phyloP scores from a whole-genome alignment of 352 stramenopile genomes.

The Globisporangium echinulatum region DNA sequence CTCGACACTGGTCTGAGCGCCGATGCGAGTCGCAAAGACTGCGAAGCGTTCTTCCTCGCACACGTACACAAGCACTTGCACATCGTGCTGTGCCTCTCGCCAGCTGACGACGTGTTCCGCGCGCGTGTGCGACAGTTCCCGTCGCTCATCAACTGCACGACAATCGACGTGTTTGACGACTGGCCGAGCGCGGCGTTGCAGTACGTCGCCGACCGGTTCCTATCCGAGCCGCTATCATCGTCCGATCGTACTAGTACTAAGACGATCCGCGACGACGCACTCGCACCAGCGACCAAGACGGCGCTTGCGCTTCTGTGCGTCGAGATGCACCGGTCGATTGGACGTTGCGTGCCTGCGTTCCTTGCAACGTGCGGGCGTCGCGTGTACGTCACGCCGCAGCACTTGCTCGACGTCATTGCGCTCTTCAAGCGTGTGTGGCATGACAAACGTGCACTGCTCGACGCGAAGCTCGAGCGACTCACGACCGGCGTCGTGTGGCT shows the following conservation, averaged over 20 bases:
- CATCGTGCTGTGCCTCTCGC: constrained; percentile 89
- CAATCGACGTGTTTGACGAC: constrained; percentile 91
- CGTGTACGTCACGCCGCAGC: constrained; percentile 71
- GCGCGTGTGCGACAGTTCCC: constrained; percentile 87
- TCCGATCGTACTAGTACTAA: neutral
- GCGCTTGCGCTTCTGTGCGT: constrained; percentile 41
- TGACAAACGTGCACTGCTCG: constrained; percentile 34
- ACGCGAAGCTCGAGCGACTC: constrained; percentile 48
- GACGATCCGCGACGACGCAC: neutral
- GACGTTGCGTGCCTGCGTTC: constrained; percentile 22
- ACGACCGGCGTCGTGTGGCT: constrained; percentile 63
- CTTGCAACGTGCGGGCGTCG: constrained; percentile 25
- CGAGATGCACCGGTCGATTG: constrained; percentile 41
- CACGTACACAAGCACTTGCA: constrained; percentile 83
- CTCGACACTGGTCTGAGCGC: neutral
- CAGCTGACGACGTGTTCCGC: constrained; percentile 75
- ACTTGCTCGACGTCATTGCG: constrained; percentile 88
- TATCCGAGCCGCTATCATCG: constrained; percentile 14
- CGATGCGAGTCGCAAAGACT: constrained; percentile 42
- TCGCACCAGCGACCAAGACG: constrained; percentile 12
- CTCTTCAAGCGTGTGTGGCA: constrained; percentile 77
- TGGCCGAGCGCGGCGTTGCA: constrained; percentile 86
- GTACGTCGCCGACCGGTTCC: constrained; percentile 67
- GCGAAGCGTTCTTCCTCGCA: constrained; percentile 77
- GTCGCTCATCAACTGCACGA: constrained; percentile 91